Conservation (phyloP, 306 rosid species). For the Inga oerstediana region DNA sequence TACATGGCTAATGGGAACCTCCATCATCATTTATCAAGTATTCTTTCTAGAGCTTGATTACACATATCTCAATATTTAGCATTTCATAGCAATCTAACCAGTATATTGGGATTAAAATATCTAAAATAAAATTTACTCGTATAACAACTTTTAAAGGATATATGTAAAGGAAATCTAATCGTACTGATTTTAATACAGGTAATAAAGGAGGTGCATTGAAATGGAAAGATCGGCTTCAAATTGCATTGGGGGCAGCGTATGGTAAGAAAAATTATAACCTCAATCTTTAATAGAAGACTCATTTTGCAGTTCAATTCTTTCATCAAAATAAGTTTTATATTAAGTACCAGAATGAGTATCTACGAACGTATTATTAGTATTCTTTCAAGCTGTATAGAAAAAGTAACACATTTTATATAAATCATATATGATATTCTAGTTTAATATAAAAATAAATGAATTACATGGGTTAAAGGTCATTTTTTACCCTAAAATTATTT, state of each 20-base stretch:
- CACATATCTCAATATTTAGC: too few relatives aligned
- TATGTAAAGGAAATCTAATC: not conserved
- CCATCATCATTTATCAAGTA: constrained; percentile 22
- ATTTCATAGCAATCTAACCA: too few relatives aligned
- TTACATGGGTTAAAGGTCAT: not conserved
- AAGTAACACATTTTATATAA: not conserved
- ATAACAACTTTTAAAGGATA: not conserved
- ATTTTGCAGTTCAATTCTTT: too few relatives aligned
- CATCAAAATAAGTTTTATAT: too few relatives aligned
- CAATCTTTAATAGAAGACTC: too few relatives aligned
- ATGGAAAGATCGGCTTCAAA: not conserved
- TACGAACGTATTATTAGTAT: not conserved
- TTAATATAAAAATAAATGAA: not conserved
- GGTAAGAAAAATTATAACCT: not conserved
- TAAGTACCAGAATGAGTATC: too few relatives aligned
- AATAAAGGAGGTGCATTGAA: not conserved
- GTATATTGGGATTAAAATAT: too few relatives aligned
- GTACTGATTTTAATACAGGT: not conserved
- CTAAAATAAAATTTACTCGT: too few relatives aligned
- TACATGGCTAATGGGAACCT: constrained; percentile 34
- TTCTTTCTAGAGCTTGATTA: not conserved
- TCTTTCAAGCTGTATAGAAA: not conserved
- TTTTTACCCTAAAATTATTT: too few relatives aligned
- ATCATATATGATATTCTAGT: not conserved
- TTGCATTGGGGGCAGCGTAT: not conserved